A percentile compares a stretch with the other conserved stretches of the same genome.
Conservation (phyloP, 305 asterid species). For the Coffea humblotiana region DNA sequence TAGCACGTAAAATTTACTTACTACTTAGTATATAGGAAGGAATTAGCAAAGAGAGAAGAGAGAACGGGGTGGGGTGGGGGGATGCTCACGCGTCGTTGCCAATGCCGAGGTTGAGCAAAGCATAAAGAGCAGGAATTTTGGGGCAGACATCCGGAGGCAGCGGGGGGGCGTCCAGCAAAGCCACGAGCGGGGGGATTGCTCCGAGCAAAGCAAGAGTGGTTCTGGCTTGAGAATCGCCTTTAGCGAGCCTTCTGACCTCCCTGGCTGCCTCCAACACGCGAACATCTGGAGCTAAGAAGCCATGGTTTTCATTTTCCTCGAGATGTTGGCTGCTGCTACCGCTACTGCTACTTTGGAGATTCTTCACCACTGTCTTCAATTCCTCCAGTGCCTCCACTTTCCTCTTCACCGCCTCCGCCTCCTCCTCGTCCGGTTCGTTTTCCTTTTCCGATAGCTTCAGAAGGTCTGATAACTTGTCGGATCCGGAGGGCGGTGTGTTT, state of each 20-base stretch:
- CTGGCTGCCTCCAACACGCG: conserved; percentile 56
- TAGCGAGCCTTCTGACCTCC: conserved; percentile 72
- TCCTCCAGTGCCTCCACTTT: conserved; percentile 59
- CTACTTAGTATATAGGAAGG: not conserved
- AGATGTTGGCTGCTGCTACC: not conserved
- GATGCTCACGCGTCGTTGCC: conserved; percentile 60
- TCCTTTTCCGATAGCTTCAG: conserved; percentile 60
- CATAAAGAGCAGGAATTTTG: conserved; percentile 78
- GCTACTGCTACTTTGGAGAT: conserved; percentile 29
- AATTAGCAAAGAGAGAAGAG: not conserved
- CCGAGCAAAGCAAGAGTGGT: conserved; percentile 76
- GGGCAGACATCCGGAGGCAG: conserved; percentile 37
- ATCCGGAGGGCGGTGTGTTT: conserved; percentile 27
- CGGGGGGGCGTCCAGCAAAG: conserved; percentile 48
- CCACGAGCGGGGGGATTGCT: conserved; percentile 83
- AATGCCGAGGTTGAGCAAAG: conserved; percentile 78
- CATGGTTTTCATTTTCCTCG: conserved; percentile 24
- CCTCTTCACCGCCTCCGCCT: conserved; percentile 48
- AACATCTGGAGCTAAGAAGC: not conserved
- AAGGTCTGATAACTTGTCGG: conserved; percentile 74
- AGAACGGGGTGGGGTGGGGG: not conserved
- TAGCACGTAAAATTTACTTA: too few relatives aligned
- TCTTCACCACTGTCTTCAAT: conserved; percentile 46
- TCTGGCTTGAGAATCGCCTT: conserved; percentile 60
- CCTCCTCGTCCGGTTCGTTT: conserved; percentile 28